Conservation (phyloP, 1,284 basidiomycete species). For the Sanguinoderma infundibulare region DNA sequence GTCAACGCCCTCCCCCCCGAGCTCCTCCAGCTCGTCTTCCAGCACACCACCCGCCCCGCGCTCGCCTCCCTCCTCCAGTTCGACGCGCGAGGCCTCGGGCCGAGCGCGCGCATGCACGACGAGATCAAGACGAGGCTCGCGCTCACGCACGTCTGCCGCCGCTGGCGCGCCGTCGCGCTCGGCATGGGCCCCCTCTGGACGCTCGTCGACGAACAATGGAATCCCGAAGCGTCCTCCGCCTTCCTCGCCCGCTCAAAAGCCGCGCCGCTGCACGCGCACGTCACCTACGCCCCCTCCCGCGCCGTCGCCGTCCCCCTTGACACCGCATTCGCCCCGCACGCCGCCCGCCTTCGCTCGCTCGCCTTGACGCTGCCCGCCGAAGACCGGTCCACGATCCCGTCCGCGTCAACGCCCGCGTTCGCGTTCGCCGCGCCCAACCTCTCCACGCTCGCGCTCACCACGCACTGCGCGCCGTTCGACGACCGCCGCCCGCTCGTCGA, state of each 20-base stretch:
- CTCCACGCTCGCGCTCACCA: slow-evolving; percentile 12
- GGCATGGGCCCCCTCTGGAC: slow-evolving; percentile 20
- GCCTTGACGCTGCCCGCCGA: slow-evolving; percentile 6
- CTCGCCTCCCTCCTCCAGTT: slow-evolving; percentile 2
- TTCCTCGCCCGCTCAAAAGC: slow-evolving; percentile 12
- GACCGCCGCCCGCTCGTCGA: slow-evolving; percentile 20
- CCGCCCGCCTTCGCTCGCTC: slow-evolving; percentile 9
- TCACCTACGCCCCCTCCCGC: slow-evolving; percentile 3
- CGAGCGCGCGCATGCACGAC: slow-evolving; percentile 1
- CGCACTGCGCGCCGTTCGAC: slow-evolving; percentile 13
- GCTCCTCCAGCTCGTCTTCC: slow-evolving; percentile 18
- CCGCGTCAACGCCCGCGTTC: neutral
- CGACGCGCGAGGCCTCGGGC: slow-evolving; percentile 6
- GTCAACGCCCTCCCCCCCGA: slow-evolving; percentile 18
- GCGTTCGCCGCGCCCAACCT: slow-evolving; percentile 8
- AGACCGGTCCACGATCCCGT: slow-evolving; percentile 4
- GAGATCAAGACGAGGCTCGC: neutral
- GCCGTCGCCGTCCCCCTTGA: neutral
- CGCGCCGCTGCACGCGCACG: slow-evolving; percentile 18
- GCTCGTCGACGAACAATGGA: slow-evolving; percentile 6
- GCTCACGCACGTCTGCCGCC: slow-evolving; percentile 17
- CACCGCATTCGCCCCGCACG: slow-evolving; percentile 6
- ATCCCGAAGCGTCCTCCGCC: neutral
- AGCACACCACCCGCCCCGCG: neutral
- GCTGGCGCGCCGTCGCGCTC: slow-evolving; percentile 18